Conservation (phyloP, 2,329 filamentous ascomycete genomes). For the Talaromyces sp. region DNA sequence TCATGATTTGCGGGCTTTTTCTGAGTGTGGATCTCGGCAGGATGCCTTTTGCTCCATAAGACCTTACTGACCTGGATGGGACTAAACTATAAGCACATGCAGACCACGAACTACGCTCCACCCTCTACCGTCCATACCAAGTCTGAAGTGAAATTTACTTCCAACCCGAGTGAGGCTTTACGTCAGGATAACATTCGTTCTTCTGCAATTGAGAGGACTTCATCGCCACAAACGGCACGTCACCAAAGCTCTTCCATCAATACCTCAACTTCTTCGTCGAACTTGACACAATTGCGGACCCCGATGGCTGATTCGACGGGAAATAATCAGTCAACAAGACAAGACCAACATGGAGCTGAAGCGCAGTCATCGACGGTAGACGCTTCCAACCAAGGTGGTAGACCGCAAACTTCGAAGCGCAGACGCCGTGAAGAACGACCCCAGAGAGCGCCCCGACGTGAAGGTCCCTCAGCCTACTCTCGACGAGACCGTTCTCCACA, state of each 20-base stretch:
- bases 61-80: slow-evolving; percentile 17
- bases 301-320: slow-evolving; percentile 12
- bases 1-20: slow-evolving; percentile 9
- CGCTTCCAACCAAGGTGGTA: slow-evolving; percentile 20
- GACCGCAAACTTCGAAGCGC: slow-evolving; percentile 13
- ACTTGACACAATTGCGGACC: background rate
- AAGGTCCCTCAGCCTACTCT: slow-evolving; percentile 39
- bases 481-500: slow-evolving; percentile 35
- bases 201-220: background rate
- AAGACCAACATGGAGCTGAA: background rate
- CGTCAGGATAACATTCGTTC: background rate
- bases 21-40: slow-evolving; percentile 15
- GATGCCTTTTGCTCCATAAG: slow-evolving; percentile 15
- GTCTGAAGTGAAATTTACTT: background rate
- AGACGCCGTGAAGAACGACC: slow-evolving; percentile 18
- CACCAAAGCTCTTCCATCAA: background rate
- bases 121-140: slow-evolving; percentile 7
- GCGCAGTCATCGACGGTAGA: slow-evolving; percentile 23
- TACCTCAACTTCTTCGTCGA: background rate
- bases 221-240: background rate
- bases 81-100: slow-evolving; percentile 17
- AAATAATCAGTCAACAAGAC: background rate
- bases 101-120: slow-evolving; percentile 18
- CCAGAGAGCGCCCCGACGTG: slow-evolving; percentile 34
- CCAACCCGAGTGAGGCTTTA: slow-evolving; percentile 9